These are phyloP conservation scores for Beauveria asiatica DNA, from an alignment of 2,329 filamentous ascomycete genomes.

Conservation along the genomic window DNA sequence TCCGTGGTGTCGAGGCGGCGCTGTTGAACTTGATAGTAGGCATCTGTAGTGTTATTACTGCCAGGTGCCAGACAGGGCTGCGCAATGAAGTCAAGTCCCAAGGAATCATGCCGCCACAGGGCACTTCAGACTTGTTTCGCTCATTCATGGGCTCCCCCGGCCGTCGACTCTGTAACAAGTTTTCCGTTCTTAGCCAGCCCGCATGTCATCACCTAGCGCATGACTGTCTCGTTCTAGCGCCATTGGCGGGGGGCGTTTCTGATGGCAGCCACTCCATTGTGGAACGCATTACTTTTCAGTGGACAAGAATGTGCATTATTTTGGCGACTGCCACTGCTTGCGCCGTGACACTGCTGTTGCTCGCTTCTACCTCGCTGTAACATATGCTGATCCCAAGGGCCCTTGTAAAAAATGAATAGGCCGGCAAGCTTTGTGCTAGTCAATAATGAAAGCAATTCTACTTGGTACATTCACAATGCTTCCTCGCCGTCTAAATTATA, in stretches of 20 bases:
- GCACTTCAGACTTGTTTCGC: background rate
- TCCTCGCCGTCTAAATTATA: no score
- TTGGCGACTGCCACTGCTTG: background rate
- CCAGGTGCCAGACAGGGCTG: background rate
- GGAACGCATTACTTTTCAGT: constrained; percentile 6
- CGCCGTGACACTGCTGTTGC: background rate
- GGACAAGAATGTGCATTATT: background rate
- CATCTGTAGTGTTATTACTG: no score
- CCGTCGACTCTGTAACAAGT: background rate
- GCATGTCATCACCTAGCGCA: constrained; percentile 1
- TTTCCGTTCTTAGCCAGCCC: background rate
- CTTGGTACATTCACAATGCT: background rate
- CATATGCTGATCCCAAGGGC: background rate
- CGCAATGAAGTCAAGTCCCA: background rate
- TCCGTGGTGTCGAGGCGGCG: background rate
- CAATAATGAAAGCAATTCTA: no score
- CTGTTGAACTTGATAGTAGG: background rate
- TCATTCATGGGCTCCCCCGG: background rate
- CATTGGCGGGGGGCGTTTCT: background rate
- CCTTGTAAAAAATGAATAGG: background rate
- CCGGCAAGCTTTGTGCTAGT: background rate
- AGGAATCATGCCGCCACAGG: background rate
- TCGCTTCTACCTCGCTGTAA: background rate
- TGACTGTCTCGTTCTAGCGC: constrained; percentile 7
- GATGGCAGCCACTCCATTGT: background rate